phyloP scores from a whole-genome alignment of 371 early-diverging fungal species.

The Mucor plumbeus region DNA sequence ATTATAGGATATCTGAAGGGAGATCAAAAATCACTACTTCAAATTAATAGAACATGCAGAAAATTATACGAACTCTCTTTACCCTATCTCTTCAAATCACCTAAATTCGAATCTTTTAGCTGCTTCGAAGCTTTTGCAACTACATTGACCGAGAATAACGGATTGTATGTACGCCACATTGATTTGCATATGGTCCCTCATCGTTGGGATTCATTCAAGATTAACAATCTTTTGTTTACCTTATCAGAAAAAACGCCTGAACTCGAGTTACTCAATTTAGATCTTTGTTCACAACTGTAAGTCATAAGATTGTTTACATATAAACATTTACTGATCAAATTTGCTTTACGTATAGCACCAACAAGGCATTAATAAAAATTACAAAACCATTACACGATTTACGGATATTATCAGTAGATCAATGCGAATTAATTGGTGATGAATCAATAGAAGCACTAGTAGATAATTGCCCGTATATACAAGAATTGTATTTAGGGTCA shows the following conservation, averaged over 20 bases:
- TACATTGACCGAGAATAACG: conserved; percentile 6
- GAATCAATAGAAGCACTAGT: conserved; percentile 8
- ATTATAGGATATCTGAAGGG: conserved; percentile 30
- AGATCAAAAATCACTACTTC: conserved; percentile 19
- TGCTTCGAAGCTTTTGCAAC: conserved; percentile 18
- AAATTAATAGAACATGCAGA: conserved; percentile 12
- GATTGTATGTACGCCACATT: conserved; percentile 12
- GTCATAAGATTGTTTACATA: neutral
- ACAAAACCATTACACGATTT: conserved; percentile 19
- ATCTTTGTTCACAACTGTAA: conserved; percentile 14
- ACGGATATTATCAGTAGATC: conserved; percentile 20
- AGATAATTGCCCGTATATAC: conserved; percentile 14
- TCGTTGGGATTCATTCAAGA: conserved; percentile 22
- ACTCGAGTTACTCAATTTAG: conserved; percentile 27
- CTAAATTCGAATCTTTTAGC: conserved; percentile 17
- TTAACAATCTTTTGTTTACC: neutral
- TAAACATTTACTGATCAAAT: neutral
- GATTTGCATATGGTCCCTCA: conserved; percentile 30
- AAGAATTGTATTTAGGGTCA: conserved; percentile 22
- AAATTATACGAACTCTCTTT: conserved; percentile 2
- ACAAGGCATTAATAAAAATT: conserved; percentile 13
- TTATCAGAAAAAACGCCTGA: conserved; percentile 21
- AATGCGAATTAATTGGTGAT: conserved; percentile 25
- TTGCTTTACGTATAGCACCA: conserved; percentile 6
- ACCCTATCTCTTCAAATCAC: conserved; percentile 23